Conservation (phyloP, 257 asterid genomes). For the Cordia subcordata region DNA sequence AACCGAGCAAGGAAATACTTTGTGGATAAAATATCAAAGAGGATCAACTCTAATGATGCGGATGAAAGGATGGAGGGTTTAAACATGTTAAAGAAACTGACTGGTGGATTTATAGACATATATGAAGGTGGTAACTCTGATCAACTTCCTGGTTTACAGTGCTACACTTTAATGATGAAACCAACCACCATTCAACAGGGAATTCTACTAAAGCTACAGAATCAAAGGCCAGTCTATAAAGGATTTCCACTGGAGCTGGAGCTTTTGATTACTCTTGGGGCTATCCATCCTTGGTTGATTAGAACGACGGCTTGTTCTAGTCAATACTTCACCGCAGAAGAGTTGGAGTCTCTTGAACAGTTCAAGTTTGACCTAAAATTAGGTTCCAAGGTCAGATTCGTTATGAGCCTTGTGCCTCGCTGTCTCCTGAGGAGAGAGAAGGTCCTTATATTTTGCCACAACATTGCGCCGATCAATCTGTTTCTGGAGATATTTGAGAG, state of each 20-base stretch:
- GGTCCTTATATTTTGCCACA: conserved; percentile 85
- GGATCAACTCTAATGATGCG: conserved; percentile 61
- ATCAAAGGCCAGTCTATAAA: conserved; percentile 69
- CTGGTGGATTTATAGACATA: conserved; percentile 75
- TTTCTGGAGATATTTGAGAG: conserved; percentile 72
- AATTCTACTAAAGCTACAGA: conserved; percentile 62
- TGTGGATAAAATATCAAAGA: conserved; percentile 72
- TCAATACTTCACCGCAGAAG: conserved; percentile 56
- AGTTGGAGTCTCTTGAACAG: conserved; percentile 62
- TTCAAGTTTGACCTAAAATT: conserved; percentile 67
- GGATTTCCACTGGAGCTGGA: conserved; percentile 90
- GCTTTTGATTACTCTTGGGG: conserved; percentile 85
- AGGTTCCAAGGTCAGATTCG: conserved; percentile 89
- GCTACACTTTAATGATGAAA: conserved; percentile 95
- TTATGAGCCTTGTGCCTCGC: conserved; percentile 85
- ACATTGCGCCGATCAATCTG: conserved; percentile 85
- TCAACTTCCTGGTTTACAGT: conserved; percentile 83
- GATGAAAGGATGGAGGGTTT: conserved; percentile 73
- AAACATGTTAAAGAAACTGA: conserved; percentile 62
- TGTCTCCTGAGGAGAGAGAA: conserved; percentile 73
- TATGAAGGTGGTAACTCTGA: conserved; percentile 81
- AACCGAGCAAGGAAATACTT: conserved; percentile 79
- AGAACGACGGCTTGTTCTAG: conserved; percentile 65
- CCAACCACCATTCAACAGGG: conserved; percentile 75
- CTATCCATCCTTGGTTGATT: conserved; percentile 97